phyloP scores from a whole-genome alignment of 257 asterid genomes.

The Coffea canephora region DNA sequence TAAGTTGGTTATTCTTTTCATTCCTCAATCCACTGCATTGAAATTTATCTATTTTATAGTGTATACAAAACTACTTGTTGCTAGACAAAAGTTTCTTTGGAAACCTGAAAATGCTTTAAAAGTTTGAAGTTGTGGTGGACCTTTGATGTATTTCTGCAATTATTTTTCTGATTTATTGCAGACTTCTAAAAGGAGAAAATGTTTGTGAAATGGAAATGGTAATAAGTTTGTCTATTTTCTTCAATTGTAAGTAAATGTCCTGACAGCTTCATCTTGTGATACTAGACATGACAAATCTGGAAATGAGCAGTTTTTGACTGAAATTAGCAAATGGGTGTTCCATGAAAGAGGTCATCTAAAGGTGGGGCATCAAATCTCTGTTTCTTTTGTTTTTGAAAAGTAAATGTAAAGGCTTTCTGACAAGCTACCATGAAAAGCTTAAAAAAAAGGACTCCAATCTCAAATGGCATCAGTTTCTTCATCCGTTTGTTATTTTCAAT shows the following conservation, averaged over 20 bases:
- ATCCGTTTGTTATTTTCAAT: not conserved
- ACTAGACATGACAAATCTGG: slow-evolving; percentile 73
- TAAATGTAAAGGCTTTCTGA: not conserved
- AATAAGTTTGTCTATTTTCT: not conserved
- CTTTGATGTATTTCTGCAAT: not conserved
- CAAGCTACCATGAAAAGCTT: no score
- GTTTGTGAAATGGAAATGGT: not conserved
- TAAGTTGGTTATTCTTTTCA: slow-evolving; percentile 18
- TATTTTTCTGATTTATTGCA: not conserved
- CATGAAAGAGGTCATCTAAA: slow-evolving; percentile 88
- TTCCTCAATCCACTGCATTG: not conserved
- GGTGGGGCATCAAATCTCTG: slow-evolving; percentile 36
- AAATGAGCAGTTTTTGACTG: slow-evolving; percentile 69
- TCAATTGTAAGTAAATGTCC: not conserved
- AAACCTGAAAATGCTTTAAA: not conserved
- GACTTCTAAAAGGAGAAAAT: not conserved
- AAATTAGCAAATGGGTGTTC: slow-evolving; percentile 87
- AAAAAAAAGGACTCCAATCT: not conserved
- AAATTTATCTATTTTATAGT: not conserved
- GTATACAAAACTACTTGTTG: not conserved
- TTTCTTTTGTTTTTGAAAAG: slow-evolving; percentile 5
- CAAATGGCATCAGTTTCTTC: not conserved
- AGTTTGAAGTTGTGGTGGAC: not conserved
- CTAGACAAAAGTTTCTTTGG: not conserved
- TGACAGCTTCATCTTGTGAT: slow-evolving; percentile 20